Base-by-base conservation (phyloP, 495 filamentous ascomycete genomes). In the Neurospora tetraspora region DNA sequence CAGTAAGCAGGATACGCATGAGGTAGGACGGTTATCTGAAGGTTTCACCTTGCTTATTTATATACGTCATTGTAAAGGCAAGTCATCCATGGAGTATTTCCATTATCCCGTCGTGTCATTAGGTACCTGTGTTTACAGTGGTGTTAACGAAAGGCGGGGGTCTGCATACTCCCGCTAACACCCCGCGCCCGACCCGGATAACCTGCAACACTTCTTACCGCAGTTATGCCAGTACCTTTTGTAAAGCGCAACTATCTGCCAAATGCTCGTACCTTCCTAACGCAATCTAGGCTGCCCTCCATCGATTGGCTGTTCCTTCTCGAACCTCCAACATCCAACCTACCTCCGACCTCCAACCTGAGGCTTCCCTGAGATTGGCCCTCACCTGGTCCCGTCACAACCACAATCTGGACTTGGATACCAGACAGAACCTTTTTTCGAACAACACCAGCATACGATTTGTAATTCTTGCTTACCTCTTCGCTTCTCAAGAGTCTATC, bases 311-410 rank as follows among this genome's bases (percentile, higher is more conserved):
- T 31, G 27, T 34, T 65, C 53, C 53, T 34, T 65, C 23, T 61
- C 14, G 27, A 65, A 34, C 14, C 2, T 23, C 47, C 20, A 31
- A 9, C 43, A n/a, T 20, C 43, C 43, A 47, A 47, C 43, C 8
- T n/a, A 47, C 43, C 43, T 47, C n/a, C 43, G 8, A 79, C 40
- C 69, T 77, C 78, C 3, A 77, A 75, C 69, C 72, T 78, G 34
- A 76, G 43, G 69, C 74, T 74, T 53, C 47, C 5, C 27, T 7
- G 23, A 61, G 27, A 14, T 61, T 14, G 6, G 14, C 23, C 10
- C 23, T 34, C 5, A 61, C 53, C 23, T 4, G 14, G 27, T 36
- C 53, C 31, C 14, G 23, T 34, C 53, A 65, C 27, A 16, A 18
- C 53, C 27, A 65, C 53, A 31, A 61, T 61, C 5, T 61, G 5